A percentile compares a stretch with the other conserved stretches of the same genome.
Conservation (phyloP, 1,284 basidiomycete species). For the Malassezia globosa region DNA sequence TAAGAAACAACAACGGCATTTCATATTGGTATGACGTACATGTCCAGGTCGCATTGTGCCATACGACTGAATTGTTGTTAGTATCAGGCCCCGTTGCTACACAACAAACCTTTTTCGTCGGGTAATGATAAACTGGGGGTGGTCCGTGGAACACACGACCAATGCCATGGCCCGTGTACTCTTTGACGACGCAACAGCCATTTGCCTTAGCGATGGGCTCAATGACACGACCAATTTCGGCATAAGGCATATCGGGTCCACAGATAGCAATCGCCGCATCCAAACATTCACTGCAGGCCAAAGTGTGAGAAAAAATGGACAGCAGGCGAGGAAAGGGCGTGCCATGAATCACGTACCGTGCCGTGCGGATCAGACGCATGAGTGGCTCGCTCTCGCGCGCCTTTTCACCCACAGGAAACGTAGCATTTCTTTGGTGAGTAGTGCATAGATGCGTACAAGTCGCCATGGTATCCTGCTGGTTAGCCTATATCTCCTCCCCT, state of each 20-base stretch:
- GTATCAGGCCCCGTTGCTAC: not conserved
- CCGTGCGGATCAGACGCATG: constrained; percentile 37
- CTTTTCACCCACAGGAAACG: constrained; percentile 39
- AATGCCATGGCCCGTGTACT: constrained; percentile 78
- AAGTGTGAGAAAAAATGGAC: too few relatives aligned
- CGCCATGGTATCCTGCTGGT: constrained; percentile 34
- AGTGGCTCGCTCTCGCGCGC: constrained; percentile 27
- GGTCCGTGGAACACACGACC: constrained; percentile 67
- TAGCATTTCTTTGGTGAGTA: constrained; percentile 23
- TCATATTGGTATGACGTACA: too few relatives aligned
- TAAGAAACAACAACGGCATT: not conserved
- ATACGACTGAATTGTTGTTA: constrained; percentile 15
- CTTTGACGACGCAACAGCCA: constrained; percentile 59
- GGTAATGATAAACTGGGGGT: constrained; percentile 70
- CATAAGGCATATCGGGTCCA: constrained; percentile 63
- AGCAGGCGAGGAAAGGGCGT: too few relatives aligned
- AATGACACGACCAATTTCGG: constrained; percentile 65
- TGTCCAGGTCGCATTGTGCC: constrained; percentile 44
- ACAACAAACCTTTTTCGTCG: constrained; percentile 32
- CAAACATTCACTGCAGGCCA: constrained; percentile 55
- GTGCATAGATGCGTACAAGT: constrained; percentile 17
- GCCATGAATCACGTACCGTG: too few relatives aligned
- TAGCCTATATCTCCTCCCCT: too few relatives aligned
- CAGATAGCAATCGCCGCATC: constrained; percentile 64
- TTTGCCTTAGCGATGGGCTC: constrained; percentile 50